Evolutionary conservation across 2,329 filamentous ascomycete species (phyloP).

Genomic region (Daldinia sp.): DNA sequence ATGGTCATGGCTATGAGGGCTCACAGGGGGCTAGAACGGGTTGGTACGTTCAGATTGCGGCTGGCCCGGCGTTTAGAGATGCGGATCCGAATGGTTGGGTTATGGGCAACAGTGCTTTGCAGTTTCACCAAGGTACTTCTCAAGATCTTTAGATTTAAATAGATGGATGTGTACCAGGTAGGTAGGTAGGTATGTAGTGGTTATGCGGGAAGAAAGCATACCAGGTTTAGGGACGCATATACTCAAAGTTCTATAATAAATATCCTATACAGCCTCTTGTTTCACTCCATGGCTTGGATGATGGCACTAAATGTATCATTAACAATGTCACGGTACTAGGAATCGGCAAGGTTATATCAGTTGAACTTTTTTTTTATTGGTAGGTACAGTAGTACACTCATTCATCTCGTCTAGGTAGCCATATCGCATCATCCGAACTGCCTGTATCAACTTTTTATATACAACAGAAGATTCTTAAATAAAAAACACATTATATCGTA

Average conservation of each 20-base stretch:
- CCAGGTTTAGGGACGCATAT: neutral
- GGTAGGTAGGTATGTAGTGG: neutral
- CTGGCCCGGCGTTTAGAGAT: conserved; percentile 57
- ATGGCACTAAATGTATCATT: neutral
- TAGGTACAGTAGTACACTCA: conserved; percentile 24
- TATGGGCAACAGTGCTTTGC: neutral
- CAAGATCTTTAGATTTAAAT: neutral
- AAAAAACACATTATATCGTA: conserved; percentile 21
- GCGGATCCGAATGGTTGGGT: conserved; percentile 50
- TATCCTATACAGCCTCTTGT: neutral
- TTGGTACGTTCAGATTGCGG: conserved; percentile 64
- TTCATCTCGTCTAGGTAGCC: conserved; percentile 8
- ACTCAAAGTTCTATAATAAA: neutral
- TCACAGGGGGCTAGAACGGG: conserved; percentile 59
- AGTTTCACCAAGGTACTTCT: neutral
- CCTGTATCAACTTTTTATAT: conserved; percentile 12
- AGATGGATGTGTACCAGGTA: too few species aligned
- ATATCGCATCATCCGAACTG: conserved; percentile 9
- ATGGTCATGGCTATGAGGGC: conserved; percentile 57
- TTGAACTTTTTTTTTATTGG: neutral
- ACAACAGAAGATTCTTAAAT: conserved; percentile 3
- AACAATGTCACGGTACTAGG: too few species aligned
- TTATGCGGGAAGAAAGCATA: neutral
- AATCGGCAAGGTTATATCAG: neutral
- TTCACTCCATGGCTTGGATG: neutral